Base-by-base conservation (phyloP, 495 filamentous ascomycete genomes). In the Xeromyces bisporus region DNA sequence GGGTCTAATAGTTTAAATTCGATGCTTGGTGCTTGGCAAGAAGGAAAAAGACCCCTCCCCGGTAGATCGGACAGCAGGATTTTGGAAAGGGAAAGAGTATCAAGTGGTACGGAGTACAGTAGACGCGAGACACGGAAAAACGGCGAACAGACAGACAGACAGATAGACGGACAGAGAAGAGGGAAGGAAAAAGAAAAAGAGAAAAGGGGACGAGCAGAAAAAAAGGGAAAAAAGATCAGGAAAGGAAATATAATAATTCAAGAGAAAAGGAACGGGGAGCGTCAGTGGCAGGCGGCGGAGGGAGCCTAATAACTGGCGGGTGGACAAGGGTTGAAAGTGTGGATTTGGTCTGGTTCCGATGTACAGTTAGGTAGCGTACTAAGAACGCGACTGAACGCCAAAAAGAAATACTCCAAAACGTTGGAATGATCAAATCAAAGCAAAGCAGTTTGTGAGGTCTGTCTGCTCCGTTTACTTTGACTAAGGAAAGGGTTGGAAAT, bases 221-320 rank as follows among this genome's bases (percentile, higher is more conserved):
- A 34, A 45, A 32, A 34, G 26, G 31, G 48, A 47, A 48, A 44
- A 43, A 4, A 8, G 30, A 40, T 24, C 27, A 18, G 27, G 15
- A 29, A 35, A 37, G 26, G 28, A 34, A 38, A 36, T 18, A n/a
- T n/a, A n/a, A n/a, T n/a, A n/a, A n/a, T n/a, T n/a, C 23, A 23
- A 32, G 29, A 35, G 24, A 20, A 35, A 25, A 29, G 23, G n/a
- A 29, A 10, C 32, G 36, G 26, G 28, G 9, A 31, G 6, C 11
- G 5, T 2, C 9, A n/a, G 16, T 9, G 18, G 18, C 29, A 10
- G 16, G n/a, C n/a, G 23, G n/a, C 6, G 23, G n/a, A n/a, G n/a
- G 23, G 23, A 24, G n/a, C 23, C 6, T 6, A 24, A 24, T n/a
- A n/a, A n/a, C n/a, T 20, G 18, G 29, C 9, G 11, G 15, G 11